Evolutionary conservation across 805 yeast genomes (phyloP).

Genomic region (Metschnikowia similis): DNA sequence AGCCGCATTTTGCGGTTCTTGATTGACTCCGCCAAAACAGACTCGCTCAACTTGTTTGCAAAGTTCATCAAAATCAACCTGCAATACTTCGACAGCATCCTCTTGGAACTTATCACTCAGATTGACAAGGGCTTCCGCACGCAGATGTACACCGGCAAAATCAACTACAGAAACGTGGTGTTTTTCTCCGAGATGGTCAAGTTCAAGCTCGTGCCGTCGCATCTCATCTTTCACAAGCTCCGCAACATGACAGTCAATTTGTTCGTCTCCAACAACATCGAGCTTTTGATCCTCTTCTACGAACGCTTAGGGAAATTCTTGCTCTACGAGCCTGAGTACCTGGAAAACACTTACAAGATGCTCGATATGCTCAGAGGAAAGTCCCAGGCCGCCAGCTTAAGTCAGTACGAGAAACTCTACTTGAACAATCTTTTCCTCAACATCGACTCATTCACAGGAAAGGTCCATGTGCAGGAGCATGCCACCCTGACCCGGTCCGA

Average conservation of each 20-base stretch:
- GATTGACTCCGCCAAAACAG: conserved; percentile 40
- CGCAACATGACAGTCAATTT: conserved; percentile 52
- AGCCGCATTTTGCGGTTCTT: conserved; percentile 57
- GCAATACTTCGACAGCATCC: conserved; percentile 45
- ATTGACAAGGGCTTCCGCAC: conserved; percentile 59
- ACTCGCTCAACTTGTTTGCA: conserved; percentile 48
- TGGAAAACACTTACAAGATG: conserved; percentile 59
- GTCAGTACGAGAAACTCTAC: conserved; percentile 53
- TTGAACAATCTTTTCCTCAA: conserved; percentile 52
- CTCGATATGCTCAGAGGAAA: conserved; percentile 50
- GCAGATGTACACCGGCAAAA: conserved; percentile 48
- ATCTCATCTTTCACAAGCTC: conserved; percentile 68
- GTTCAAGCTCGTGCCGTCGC: conserved; percentile 68
- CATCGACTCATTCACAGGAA: conserved; percentile 42
- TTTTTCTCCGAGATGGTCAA: conserved; percentile 74
- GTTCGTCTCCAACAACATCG: conserved; percentile 57
- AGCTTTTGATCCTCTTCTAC: conserved; percentile 62
- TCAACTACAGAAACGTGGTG: conserved; percentile 54
- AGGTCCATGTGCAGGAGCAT: neutral
- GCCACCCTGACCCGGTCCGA: conserved; percentile 1
- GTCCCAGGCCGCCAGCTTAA: conserved; percentile 45
- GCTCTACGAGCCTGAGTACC: conserved; percentile 52
- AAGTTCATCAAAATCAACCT: conserved; percentile 66
- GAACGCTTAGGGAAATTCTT: conserved; percentile 71
- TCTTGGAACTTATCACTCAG: conserved; percentile 47